Evolutionary conservation across 2,329 filamentous ascomycete genomes (phyloP), one percentile per base, ranked within the genome.

Genomic region (Gliomastix tumulicola): DNA sequence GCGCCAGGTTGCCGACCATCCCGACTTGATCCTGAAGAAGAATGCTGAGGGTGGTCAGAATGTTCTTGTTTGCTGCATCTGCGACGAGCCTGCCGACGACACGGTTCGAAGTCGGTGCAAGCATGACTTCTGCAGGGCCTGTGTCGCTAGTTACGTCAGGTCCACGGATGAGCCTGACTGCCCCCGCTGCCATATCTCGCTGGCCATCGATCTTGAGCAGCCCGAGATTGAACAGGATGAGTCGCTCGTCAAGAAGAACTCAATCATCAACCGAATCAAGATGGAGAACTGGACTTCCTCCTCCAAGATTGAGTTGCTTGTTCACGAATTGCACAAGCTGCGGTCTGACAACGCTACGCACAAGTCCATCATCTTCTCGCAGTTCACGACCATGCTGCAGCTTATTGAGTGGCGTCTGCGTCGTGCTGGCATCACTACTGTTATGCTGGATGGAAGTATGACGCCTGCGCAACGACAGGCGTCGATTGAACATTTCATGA

Each of bases 201-300:
- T 98, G 6, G 77, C 80, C 0, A 94, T 98, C 47, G 92, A 98
- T 58, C 79, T 96, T 27, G 90, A 96, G 55, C 89, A 96, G 62
- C 88, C 89, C 0, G 89, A 94, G 47, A 89, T 96, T 37, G 89
- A 95, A 60, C 89, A 96, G 59, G 87, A 96, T 43, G 85, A 90
- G 56, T 73, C 79, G 3, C 65, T 81, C 7, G 80, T 95, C 41
- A 96, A 95, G 73, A 96, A 96, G 63, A 89, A 81, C 12, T 95
- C 88, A 2, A 98, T 98, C 58, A 94, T 97, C 69, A 97, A 97
- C 59, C 85, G 92, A 38, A 97, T 98, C 64, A 88, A 90, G 62
- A 96, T 97, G 89, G 87, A 94, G 57, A 86, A 97, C 51, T 98
- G 92, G 92, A 95, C 88, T 0, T 95, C 88, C 0, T 96, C 88